These are phyloP conservation scores for Lepidium didymum DNA, from an alignment of 345 rosid species.

Conservation along the genomic window DNA sequence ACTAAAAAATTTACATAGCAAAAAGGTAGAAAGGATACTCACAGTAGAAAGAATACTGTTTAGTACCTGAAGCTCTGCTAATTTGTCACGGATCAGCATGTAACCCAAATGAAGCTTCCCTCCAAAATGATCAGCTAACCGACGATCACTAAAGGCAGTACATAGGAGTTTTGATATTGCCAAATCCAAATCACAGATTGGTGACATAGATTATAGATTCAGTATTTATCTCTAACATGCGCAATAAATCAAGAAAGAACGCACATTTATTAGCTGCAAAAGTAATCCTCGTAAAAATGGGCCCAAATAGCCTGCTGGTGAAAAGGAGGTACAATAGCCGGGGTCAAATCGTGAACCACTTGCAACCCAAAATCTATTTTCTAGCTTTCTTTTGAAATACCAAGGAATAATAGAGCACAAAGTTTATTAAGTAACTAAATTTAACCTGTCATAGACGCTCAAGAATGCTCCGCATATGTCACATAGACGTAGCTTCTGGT, in stretches of 20 bases:
- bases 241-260: slow-evolving; percentile 70
- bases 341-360: slow-evolving; percentile 90
- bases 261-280: slow-evolving; percentile 99
- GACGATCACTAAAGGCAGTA: slow-evolving; percentile 80
- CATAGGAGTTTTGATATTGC: slow-evolving; percentile 30
- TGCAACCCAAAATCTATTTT: slow-evolving; percentile 62
- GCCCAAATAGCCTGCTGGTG: slow-evolving; percentile 99
- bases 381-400: slow-evolving; percentile 36
- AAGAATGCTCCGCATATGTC: slow-evolving; percentile 99
- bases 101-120: slow-evolving; percentile 99
- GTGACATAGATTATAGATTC: slow-evolving; percentile 1
- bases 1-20: background rate
- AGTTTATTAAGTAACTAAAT: slow-evolving; percentile 4
- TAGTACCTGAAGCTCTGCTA: slow-evolving; percentile 83
- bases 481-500: slow-evolving; percentile 98
- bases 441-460: slow-evolving; percentile 96
- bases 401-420: slow-evolving; percentile 23
- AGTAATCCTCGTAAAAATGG: slow-evolving; percentile 99
- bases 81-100: slow-evolving; percentile 93
- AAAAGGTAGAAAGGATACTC: background rate
- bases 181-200: slow-evolving; percentile 15
- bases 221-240: slow-evolving; percentile 37
- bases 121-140: slow-evolving; percentile 98
- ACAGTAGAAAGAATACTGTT: background rate
- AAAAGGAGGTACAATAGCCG: slow-evolving; percentile 87